phyloP scores from a whole-genome alignment of 805 yeast genomes.

The Myxozyma mucilagina region DNA sequence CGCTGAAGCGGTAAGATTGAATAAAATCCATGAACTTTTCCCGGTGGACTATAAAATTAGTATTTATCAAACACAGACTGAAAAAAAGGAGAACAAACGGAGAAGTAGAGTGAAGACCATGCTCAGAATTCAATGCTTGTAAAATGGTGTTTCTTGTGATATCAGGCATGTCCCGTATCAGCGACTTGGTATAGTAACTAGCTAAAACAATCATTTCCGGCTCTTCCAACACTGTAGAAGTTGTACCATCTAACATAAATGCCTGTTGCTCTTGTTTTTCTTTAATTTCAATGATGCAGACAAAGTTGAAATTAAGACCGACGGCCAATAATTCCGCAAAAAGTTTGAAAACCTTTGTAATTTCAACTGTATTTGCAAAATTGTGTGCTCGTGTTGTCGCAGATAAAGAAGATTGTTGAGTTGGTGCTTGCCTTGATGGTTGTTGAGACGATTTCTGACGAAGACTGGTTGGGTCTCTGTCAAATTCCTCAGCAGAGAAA shows the following conservation, averaged over 20 bases:
- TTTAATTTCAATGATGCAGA: constrained; percentile 5
- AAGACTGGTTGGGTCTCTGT: not conserved
- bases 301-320: constrained; percentile 6
- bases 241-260: not conserved
- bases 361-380: not conserved
- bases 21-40: not conserved
- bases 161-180: not conserved
- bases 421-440: not conserved
- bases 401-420: not conserved
- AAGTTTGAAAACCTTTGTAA: constrained; percentile 1
- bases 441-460: not conserved
- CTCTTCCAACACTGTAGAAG: not conserved
- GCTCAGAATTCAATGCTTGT: constrained; percentile 10
- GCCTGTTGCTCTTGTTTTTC: not conserved
- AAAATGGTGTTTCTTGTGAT: not conserved
- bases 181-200: not conserved
- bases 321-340: constrained; percentile 11
- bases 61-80: not conserved
- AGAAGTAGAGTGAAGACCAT: constrained; percentile 2
- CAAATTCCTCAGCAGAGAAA: constrained; percentile 19
- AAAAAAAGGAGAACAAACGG: constrained; percentile 2
- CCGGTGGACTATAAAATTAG: not conserved
- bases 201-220: not conserved
- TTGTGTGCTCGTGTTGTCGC: not conserved
- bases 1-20: not conserved